phyloP scores from a whole-genome alignment of 805 yeast genomes.

The Metschnikowia hibisci region DNA sequence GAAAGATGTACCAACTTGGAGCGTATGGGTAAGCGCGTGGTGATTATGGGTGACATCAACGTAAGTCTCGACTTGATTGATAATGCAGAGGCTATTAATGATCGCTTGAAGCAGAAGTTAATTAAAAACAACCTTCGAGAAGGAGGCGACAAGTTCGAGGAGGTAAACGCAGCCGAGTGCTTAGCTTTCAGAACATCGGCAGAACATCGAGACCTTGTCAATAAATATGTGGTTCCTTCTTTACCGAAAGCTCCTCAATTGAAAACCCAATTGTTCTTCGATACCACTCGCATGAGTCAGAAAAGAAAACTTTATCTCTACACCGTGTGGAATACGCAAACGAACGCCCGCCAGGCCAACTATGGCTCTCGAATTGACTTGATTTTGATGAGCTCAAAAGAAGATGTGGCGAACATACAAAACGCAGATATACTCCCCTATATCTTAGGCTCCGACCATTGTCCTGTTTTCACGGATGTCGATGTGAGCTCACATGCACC shows the following conservation, averaged over 20 bases:
- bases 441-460: slow-evolving; percentile 87
- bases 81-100: slow-evolving; percentile 64
- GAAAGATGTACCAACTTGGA: slow-evolving; percentile 56
- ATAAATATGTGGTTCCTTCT: slow-evolving; percentile 24
- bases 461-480: slow-evolving; percentile 81
- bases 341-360: slow-evolving; percentile 73
- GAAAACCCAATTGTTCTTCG: slow-evolving; percentile 41
- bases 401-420: slow-evolving; percentile 27
- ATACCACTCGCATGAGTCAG: slow-evolving; percentile 54
- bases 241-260: slow-evolving; percentile 9
- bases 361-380: slow-evolving; percentile 87
- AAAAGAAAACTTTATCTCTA: slow-evolving; percentile 63
- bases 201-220: slow-evolving; percentile 28
- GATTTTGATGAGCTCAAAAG: slow-evolving; percentile 47
- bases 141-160: slow-evolving; percentile 24
- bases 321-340: slow-evolving; percentile 88
- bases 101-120: slow-evolving; percentile 30
- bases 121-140: slow-evolving; percentile 14
- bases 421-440: slow-evolving; percentile 62
- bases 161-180: slow-evolving; percentile 25
- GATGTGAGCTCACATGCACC: slow-evolving; percentile 17
- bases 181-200: slow-evolving; percentile 33
- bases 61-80: slow-evolving; percentile 78
- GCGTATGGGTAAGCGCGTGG: slow-evolving; percentile 58
- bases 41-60: slow-evolving; percentile 87